A percentile compares a stretch with the other conserved stretches of the same genome.
Conservation (phyloP, 805 yeast species). For the Cyberlindnera bimundalis region DNA sequence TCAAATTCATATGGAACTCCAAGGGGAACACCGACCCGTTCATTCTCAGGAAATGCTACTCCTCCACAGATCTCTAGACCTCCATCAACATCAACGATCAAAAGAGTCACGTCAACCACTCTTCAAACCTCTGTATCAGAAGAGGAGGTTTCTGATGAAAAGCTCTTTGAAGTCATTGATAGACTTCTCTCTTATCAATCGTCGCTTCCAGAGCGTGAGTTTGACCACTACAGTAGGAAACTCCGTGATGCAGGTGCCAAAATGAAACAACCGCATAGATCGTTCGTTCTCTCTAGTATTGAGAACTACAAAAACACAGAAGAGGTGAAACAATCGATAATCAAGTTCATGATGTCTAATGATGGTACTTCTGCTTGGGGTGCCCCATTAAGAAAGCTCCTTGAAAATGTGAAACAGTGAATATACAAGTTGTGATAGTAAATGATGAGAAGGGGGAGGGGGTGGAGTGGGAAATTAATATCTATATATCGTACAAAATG, state of each 20-base stretch:
- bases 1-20: slow-evolving; percentile 7
- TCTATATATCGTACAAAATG: background rate
- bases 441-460: too few relatives aligned
- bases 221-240: slow-evolving; percentile 41
- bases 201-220: slow-evolving; percentile 39
- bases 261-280: slow-evolving; percentile 29
- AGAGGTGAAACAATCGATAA: slow-evolving; percentile 34
- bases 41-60: background rate
- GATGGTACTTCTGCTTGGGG: slow-evolving; percentile 64
- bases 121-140: background rate
- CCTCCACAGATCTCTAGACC: slow-evolving; percentile 6
- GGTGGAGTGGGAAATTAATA: too few relatives aligned
- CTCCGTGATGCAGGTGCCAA: slow-evolving; percentile 29
- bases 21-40: background rate
- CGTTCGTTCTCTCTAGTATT: slow-evolving; percentile 27
- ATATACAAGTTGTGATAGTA: too few relatives aligned
- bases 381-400: slow-evolving; percentile 56
- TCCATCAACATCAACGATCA: slow-evolving; percentile 5
- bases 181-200: slow-evolving; percentile 29
- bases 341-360: slow-evolving; percentile 53
- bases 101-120: background rate
- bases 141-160: slow-evolving; percentile 12
- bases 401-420: slow-evolving; percentile 35
- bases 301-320: slow-evolving; percentile 24
- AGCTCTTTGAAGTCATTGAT: slow-evolving; percentile 24